Base-by-base conservation (phyloP, 164 flowering plant genomes). In the Vitis cinerea region DNA sequence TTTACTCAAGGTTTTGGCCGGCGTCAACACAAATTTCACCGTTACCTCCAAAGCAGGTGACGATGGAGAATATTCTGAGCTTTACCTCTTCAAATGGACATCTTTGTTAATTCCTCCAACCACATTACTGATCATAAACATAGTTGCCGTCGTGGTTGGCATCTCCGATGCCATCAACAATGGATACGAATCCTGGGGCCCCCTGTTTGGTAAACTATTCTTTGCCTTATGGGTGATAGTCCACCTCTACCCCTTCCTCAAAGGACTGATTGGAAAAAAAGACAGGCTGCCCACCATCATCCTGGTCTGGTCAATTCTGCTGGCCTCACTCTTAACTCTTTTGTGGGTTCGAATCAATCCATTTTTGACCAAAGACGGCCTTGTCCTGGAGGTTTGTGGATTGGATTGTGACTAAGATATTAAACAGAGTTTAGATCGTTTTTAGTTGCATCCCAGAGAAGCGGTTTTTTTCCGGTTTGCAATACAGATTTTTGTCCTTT, bases 31-130 rank as follows among this genome's bases (percentile, higher is more conserved):
- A 19, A 76, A 78, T 54, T 81, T 81, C 82, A 83, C 86, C 2
- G 84, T 83, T 16, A 83, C 86, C 44, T 78, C 86, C 11, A 83
- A 83, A 72, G 81, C 84, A 60, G 84, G 79, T 6, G 82, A 79
- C 16, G 81, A 81, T 69, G 86, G 73, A 50, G 84, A 61, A 4
- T 83, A 78, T 62, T 67, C 82, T 0, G 84, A 83, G 60, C 82
- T 83, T 12, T 81, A 83, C 70, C 44, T 72, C 15, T 77, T 83
- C 76, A 81, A 81, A 59, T 83, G 86, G 86, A 83, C 86, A 8
- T 70, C 84, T 0, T 47, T 83, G 14, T 58, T 83, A 59, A 75
- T 81, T 66, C 79, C 79, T 27, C 82, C 82, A 2, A 72, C 69
- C 2, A 79, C 82, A 1, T 44, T 79, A 54, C 19, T 79, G 59